Evolutionary conservation across 257 asterid genomes (phyloP).

Genomic region (Nicotiana knightiana): DNA sequence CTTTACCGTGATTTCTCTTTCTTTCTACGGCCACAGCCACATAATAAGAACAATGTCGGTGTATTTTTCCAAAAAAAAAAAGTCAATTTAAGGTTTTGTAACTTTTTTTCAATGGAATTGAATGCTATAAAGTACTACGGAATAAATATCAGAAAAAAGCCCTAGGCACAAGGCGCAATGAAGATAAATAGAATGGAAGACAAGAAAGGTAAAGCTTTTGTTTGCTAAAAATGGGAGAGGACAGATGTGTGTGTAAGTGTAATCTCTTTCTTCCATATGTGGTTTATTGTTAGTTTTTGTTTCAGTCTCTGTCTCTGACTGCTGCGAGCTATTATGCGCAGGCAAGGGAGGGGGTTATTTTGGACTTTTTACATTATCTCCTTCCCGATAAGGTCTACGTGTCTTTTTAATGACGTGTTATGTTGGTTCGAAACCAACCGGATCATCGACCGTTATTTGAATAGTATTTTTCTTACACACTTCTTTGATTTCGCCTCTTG

Average conservation of each 20-base stretch:
- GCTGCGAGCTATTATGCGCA: background rate
- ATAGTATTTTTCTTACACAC: background rate
- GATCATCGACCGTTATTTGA: background rate
- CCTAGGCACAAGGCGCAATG: background rate
- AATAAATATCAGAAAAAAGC: background rate
- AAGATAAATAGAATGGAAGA: background rate
- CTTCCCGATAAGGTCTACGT: background rate
- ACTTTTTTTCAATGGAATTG: background rate
- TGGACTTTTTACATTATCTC: background rate
- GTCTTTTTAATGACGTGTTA: background rate
- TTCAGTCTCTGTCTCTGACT: background rate
- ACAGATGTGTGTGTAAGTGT: background rate
- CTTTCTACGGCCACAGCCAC: background rate
- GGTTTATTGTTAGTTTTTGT: conserved; percentile 8
- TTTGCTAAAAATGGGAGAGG: conserved; percentile 17
- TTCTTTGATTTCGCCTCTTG: too few relatives aligned
- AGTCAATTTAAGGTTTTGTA: background rate
- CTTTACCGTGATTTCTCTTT: background rate
- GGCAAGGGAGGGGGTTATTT: background rate
- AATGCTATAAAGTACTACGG: background rate
- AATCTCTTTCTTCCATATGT: conserved; percentile 12
- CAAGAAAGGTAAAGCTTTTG: background rate
- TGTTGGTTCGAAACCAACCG: background rate
- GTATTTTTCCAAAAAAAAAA: background rate
- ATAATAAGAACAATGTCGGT: background rate